Evolutionary conservation across 495 filamentous ascomycete genomes (phyloP).

Genomic region (Physcia stellaris): DNA sequence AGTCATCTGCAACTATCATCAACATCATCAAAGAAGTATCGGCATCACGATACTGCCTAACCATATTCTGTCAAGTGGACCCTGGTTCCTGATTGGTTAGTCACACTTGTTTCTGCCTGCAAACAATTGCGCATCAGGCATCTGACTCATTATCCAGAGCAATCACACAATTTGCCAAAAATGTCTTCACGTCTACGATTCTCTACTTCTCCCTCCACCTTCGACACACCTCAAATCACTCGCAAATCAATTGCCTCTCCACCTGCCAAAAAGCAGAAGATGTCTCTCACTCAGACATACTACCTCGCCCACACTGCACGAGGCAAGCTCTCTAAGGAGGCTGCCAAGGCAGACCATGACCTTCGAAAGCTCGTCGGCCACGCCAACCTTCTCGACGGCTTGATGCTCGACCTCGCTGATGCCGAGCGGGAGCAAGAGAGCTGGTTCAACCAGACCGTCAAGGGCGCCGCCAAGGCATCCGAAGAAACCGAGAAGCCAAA

Average conservation of each 20-base stretch:
- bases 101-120: no score
- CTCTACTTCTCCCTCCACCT: slow-evolving; percentile 5
- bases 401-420: slow-evolving; percentile 90
- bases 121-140: no score
- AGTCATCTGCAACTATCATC: no score
- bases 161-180: slow-evolving; percentile 3
- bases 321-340: slow-evolving; percentile 86
- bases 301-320: slow-evolving; percentile 92
- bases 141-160: background rate
- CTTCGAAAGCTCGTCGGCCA: slow-evolving; percentile 88
- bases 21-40: no score
- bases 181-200: slow-evolving; percentile 16
- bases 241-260: slow-evolving; percentile 6
- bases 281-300: slow-evolving; percentile 96
- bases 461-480: slow-evolving; percentile 43
- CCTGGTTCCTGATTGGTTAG: no score
- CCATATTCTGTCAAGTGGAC: no score
- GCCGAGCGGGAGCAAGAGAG: slow-evolving; percentile 92
- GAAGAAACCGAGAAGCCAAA: slow-evolving; percentile 40
- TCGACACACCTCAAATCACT: slow-evolving; percentile 2
- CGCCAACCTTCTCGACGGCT: slow-evolving; percentile 90
- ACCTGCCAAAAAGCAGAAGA: slow-evolving; percentile 56
- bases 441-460: slow-evolving; percentile 95
- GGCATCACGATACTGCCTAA: no score
- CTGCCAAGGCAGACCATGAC: slow-evolving; percentile 81